phyloP scores from a whole-genome alignment of 169 alveolate genomes.

The Plasmodium gonderi region DNA sequence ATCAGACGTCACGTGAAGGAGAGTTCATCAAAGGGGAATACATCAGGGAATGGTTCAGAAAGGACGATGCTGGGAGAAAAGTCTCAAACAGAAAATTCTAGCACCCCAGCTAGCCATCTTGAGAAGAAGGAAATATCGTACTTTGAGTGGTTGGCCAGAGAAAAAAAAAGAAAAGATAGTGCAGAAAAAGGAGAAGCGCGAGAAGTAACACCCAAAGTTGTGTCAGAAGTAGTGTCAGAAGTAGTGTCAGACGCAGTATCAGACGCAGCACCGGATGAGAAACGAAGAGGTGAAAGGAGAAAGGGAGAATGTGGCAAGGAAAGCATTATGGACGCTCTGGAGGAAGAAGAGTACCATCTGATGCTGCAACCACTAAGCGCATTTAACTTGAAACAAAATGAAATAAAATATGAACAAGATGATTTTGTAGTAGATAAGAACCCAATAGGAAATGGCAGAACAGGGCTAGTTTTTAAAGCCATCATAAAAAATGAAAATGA shows the following conservation, averaged over 20 bases:
- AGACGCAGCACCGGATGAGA: neutral
- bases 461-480: slow-evolving; percentile 69
- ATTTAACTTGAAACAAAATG: slow-evolving; percentile 54
- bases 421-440: slow-evolving; percentile 63
- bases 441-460: slow-evolving; percentile 74
- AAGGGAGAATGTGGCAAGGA: neutral
- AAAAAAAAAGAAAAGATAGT: slow-evolving; percentile 4
- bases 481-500: slow-evolving; percentile 63
- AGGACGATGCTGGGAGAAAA: neutral
- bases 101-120: neutral
- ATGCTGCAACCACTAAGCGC: slow-evolving; percentile 66
- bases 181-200: neutral
- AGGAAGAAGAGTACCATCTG: neutral
- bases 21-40: too few relatives aligned
- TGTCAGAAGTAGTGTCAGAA: neutral
- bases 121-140: slow-evolving; percentile 64
- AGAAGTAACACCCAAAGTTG: neutral
- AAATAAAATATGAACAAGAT: slow-evolving; percentile 38
- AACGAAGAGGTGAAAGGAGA: neutral
- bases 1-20: too few relatives aligned
- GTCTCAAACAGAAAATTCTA: neutral
- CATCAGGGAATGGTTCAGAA: neutral
- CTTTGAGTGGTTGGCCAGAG: slow-evolving; percentile 69
- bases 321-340: neutral
- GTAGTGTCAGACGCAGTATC: neutral